Conservation (phyloP, 305 asterid species). For the Fraxinus xanthoxyloides region DNA sequence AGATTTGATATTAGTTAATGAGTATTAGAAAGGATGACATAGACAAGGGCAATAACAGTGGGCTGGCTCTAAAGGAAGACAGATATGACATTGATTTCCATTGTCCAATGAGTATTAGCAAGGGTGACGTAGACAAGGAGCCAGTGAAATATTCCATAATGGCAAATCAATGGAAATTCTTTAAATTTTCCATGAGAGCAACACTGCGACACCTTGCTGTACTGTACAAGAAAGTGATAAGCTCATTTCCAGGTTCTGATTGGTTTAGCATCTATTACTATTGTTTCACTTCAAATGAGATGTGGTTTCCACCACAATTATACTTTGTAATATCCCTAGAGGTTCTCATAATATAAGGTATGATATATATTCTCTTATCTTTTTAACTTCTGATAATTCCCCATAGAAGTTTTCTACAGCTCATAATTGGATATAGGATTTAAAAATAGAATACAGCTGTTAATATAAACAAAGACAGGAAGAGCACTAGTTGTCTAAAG, state of each 20-base stretch:
- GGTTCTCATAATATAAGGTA: not conserved
- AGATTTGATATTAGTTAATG: not conserved
- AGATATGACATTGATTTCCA: not conserved
- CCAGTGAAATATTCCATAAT: not conserved
- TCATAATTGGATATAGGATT: not conserved
- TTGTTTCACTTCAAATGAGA: slow-evolving; percentile 3
- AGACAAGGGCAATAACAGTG: not conserved
- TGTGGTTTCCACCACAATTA: not conserved
- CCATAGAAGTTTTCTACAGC: not conserved
- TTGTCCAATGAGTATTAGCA: not conserved
- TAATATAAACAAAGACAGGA: not conserved
- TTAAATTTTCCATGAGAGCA: not conserved
- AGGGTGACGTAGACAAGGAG: not conserved
- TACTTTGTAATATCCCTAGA: not conserved
- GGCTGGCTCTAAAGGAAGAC: not conserved
- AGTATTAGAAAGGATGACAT: slow-evolving; percentile 9
- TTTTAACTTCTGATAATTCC: not conserved
- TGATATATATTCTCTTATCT: slow-evolving; percentile 7
- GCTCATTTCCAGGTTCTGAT: not conserved
- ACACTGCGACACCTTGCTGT: not conserved
- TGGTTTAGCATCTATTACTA: not conserved
- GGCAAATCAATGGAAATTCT: not conserved
- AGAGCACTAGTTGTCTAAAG: not conserved
- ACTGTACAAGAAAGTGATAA: slow-evolving; percentile 7
- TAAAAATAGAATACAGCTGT: not conserved